phyloP scores from a whole-genome alignment of 768 basidiomycete species.

The Tremella fuciformis region DNA sequence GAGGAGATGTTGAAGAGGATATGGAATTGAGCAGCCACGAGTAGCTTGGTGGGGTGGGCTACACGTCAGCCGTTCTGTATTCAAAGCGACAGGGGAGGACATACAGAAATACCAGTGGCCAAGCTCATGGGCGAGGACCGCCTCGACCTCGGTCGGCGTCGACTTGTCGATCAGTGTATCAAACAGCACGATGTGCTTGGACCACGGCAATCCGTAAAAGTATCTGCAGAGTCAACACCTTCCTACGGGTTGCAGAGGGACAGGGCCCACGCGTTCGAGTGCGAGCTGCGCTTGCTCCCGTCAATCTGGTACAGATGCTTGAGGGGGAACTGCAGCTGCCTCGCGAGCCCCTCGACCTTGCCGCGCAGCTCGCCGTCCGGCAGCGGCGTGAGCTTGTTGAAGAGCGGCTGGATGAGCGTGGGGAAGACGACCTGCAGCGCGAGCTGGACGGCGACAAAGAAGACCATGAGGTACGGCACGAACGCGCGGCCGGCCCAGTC shows the following conservation, averaged over 20 bases:
- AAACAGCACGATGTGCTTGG: slow-evolving; percentile 72
- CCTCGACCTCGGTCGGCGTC: slow-evolving; percentile 88
- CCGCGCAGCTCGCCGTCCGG: slow-evolving; percentile 69
- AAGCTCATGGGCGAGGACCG: slow-evolving; percentile 91
- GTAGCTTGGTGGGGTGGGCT: slow-evolving; percentile 82
- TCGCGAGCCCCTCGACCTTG: slow-evolving; percentile 73
- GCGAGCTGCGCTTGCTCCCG: slow-evolving; percentile 90
- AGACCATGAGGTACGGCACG: slow-evolving; percentile 88
- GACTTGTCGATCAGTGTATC: slow-evolving; percentile 93
- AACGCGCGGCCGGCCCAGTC: slow-evolving; percentile 90
- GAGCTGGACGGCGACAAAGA: slow-evolving; percentile 83
- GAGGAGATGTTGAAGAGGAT: slow-evolving; percentile 66
- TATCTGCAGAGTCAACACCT: slow-evolving; percentile 58
- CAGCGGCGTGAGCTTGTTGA: slow-evolving; percentile 94
- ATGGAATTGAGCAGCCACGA: slow-evolving; percentile 81
- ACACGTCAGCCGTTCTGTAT: slow-evolving; percentile 1
- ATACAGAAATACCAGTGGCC: slow-evolving; percentile 85
- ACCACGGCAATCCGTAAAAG: slow-evolving; percentile 91
- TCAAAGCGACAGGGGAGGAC: slow-evolving; percentile 2
- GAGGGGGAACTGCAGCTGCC: slow-evolving; percentile 83
- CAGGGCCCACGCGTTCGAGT: slow-evolving; percentile 66
- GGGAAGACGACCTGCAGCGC: slow-evolving; percentile 61
- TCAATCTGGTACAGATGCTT: slow-evolving; percentile 96
- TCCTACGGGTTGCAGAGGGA: neutral
- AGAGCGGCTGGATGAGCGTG: slow-evolving; percentile 72